Percentiles rank a stretch among this genome's conserved stretches.
These are phyloP conservation scores for Calocybe indica DNA, from an alignment of 768 basidiomycete genomes.

Conservation along the genomic window DNA sequence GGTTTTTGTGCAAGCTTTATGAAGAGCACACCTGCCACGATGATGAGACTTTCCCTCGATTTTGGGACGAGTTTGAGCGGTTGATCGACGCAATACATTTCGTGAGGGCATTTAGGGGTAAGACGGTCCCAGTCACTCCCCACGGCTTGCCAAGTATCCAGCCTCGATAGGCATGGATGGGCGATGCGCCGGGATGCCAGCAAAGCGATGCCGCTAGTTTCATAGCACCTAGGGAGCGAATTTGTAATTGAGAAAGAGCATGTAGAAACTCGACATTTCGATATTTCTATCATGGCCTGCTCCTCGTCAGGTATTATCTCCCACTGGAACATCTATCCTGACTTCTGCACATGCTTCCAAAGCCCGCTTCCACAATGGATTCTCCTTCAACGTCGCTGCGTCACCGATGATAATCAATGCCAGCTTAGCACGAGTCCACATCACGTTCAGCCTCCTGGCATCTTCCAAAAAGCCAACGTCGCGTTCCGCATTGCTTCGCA, in stretches of 20 bases:
- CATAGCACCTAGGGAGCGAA: too few relatives aligned
- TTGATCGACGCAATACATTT: too few relatives aligned
- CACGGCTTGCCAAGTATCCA: too few relatives aligned
- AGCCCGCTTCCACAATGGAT: slow-evolving; percentile 49
- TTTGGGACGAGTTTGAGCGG: too few relatives aligned
- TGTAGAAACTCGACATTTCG: background rate
- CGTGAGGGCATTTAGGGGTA: too few relatives aligned
- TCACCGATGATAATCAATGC: slow-evolving; percentile 61
- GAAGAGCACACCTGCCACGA: too few relatives aligned
- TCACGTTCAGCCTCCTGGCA: slow-evolving; percentile 55
- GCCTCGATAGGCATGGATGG: too few relatives aligned
- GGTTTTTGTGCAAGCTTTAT: too few relatives aligned
- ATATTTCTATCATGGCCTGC: background rate
- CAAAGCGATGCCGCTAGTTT: too few relatives aligned
- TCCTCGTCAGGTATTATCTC: background rate
- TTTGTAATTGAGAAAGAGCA: background rate
- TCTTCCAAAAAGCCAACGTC: slow-evolving; percentile 68
- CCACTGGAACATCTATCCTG: slow-evolving; percentile 2
- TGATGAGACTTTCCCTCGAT: too few relatives aligned
- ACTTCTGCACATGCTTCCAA: slow-evolving; percentile 32
- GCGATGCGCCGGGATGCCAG: too few relatives aligned
- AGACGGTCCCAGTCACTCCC: too few relatives aligned
- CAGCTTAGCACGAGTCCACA: slow-evolving; percentile 61
- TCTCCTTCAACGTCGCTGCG: slow-evolving; percentile 38
- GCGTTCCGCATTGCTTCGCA: slow-evolving; percentile 50